These are phyloP conservation scores for Epichloe uncinata DNA, from an alignment of 2,329 filamentous ascomycete genomes.

Conservation along the genomic window DNA sequence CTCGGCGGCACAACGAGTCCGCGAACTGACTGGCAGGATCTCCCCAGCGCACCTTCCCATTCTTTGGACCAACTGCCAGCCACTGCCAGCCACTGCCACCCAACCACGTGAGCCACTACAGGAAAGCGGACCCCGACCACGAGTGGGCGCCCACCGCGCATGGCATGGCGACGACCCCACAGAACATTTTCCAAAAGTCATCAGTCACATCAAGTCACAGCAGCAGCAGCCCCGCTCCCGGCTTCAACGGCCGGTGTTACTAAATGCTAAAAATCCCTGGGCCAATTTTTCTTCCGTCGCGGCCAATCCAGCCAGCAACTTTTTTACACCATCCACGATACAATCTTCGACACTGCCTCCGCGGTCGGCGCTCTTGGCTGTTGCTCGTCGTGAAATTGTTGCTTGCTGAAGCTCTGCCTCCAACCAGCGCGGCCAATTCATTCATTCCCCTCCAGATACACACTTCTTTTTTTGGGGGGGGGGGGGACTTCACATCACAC, in stretches of 20 bases:
- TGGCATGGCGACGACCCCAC: background rate
- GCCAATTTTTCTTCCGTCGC: slow-evolving; percentile 5
- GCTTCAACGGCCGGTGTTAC: slow-evolving; percentile 1
- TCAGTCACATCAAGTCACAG: background rate
- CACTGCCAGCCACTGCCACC: too few species aligned
- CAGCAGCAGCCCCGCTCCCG: background rate
- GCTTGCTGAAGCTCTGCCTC: background rate
- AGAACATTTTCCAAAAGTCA: background rate
- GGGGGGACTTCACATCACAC: background rate
- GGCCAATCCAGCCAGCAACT: background rate
- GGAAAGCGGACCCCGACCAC: too few species aligned
- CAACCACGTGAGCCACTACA: too few species aligned
- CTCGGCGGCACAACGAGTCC: too few species aligned
- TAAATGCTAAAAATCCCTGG: background rate
- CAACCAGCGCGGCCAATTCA: background rate
- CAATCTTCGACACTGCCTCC: slow-evolving; percentile 1
- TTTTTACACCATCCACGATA: slow-evolving; percentile 2
- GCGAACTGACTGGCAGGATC: background rate
- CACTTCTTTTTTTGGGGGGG: background rate
- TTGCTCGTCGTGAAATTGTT: background rate
- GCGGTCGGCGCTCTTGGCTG: slow-evolving; percentile 4
- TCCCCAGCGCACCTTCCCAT: background rate
- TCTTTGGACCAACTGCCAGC: background rate
- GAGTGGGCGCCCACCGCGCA: background rate
- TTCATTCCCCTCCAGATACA: background rate